phyloP scores from a whole-genome alignment of 352 stramenopile genomes.

The Saprolegnia diclina region DNA sequence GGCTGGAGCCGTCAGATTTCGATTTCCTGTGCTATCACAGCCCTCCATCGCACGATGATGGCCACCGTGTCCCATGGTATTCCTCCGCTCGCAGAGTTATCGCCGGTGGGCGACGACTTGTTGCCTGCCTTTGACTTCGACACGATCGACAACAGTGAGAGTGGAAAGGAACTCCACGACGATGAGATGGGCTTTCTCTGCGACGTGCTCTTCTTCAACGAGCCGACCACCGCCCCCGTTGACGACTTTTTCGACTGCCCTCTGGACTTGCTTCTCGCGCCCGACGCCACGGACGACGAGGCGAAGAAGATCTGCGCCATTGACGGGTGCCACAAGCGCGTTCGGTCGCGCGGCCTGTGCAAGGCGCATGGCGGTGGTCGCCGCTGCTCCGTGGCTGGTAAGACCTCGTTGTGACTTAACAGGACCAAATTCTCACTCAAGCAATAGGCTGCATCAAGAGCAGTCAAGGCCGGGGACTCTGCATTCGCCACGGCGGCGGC shows the following conservation, averaged over 20 bases:
- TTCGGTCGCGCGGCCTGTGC: slow-evolving; percentile 74
- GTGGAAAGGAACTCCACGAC: neutral
- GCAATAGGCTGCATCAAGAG: slow-evolving; percentile 24
- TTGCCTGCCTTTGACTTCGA: neutral
- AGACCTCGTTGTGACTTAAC: neutral
- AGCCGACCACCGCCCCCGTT: neutral
- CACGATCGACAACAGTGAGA: neutral
- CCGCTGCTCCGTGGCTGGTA: slow-evolving; percentile 41
- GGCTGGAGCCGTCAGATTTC: neutral
- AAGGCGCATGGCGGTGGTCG: slow-evolving; percentile 79
- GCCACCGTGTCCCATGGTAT: neutral
- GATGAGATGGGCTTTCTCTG: slow-evolving; percentile 8
- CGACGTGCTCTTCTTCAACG: neutral
- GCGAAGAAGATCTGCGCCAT: slow-evolving; percentile 44
- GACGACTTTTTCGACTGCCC: slow-evolving; percentile 2
- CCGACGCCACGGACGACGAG: slow-evolving; percentile 3
- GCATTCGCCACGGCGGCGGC: slow-evolving; percentile 25
- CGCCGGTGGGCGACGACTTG: neutral
- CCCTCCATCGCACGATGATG: neutral
- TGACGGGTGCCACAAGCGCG: slow-evolving; percentile 65
- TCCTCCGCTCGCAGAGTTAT: too few relatives aligned
- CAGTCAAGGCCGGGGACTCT: slow-evolving; percentile 24
- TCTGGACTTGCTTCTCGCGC: neutral
- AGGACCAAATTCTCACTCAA: neutral
- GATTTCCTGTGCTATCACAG: slow-evolving; percentile 11